Evolutionary conservation across 345 rosid species (phyloP), one percentile per base, ranked within the genome.

Genomic region (Orychophragmus violaceus): DNA sequence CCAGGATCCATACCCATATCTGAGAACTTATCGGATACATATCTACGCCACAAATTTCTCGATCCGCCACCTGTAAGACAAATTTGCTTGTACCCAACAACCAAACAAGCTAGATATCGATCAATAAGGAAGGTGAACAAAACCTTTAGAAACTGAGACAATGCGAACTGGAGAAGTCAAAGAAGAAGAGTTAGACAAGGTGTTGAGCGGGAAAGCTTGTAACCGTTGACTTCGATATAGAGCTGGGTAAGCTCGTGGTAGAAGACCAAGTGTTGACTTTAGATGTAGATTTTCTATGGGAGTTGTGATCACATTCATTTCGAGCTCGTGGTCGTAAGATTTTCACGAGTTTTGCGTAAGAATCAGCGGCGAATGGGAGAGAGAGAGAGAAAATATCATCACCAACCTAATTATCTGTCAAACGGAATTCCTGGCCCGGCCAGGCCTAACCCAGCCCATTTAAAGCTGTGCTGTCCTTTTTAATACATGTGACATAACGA

Each of bases 1-100:
- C 50, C 70, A 50, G 21, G 63, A 76, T 76, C 70, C 46, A 46
- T 64, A 61, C 33, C 77, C 62, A 71, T 50, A 14, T 65, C 86
- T 3, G 90, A 80, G 52, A 82, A 60, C 30, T 77, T 76, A 17
- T 75, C 78, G 0, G 89, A 66, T 9, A 25, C 67, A 66, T 80
- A 77, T 66, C 74, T 81, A 71, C 70, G 71, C 41, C 66, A 70
- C 60, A 75, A 71, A 65, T 70, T n/a, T 59, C 69, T 68, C 28
- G 85, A 81, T 30, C 77, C 49, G 22, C 69, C 59, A 56, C 35
- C 78, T 81, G 14, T 23, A 36, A 41, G 27, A n/a, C n/a, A n/a
- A n/a, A n/a, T 50, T 59, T 50, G 42, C 7, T 55, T 21, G 42
- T 22, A 53, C 51, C 45, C 36, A 70, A 16, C 5, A 53, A 6